Base-by-base conservation (phyloP, 2,329 filamentous ascomycete species). In the Emericellopsis atlantica region DNA sequence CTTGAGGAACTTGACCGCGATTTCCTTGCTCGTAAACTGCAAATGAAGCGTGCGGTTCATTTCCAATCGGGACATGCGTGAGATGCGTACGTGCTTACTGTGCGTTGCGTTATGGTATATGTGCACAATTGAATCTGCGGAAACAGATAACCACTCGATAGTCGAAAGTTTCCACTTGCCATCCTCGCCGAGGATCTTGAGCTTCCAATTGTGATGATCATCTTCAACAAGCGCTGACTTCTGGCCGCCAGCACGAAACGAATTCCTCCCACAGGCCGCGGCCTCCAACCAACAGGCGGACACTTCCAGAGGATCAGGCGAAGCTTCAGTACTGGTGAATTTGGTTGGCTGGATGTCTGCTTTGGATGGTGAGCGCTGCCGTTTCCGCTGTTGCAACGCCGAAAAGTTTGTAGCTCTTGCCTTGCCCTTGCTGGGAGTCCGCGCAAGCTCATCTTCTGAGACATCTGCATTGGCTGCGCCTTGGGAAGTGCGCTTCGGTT, bases 401-500 rank as follows among this genome's bases (percentile, higher is more conserved):
- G 33, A 15, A 5, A 9, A 7, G 11, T 9, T 15, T 5, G 9
- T 15, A 14, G 40, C 4, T 31, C 16, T 12, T 23, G 29, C 22
- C n/a, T 15, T 16, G 7, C 6, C 32, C 14, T 21, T 40, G 23
- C 40, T 46, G 11, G 23, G n/a, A 21, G 36, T n/a, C 11, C 24
- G 10, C 22, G 40, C 36, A 22, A 61, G 47, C 44, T 61, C 57
- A 39, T 61, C 58, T 23, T 56, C 56, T 2, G 51, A 57, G 1
- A 37, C 43, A 16, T 36, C 33, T 2, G 40, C 26, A 14, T 29
- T 44, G 47, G 36, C 40, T 40, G 32, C 49, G 42, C 36, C 50
- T 51, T 18, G 43, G 29, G 8, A 10, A 16, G 5, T 31, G 32
- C 34, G n/a, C 36, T 41, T 47, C 1, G 37, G 33, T 6, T 43